A percentile compares a stretch with the other conserved stretches of the same genome.
Evolutionary conservation across 1,139 yeast species (phyloP).

Genomic region (Taphrina deformans): DNA sequence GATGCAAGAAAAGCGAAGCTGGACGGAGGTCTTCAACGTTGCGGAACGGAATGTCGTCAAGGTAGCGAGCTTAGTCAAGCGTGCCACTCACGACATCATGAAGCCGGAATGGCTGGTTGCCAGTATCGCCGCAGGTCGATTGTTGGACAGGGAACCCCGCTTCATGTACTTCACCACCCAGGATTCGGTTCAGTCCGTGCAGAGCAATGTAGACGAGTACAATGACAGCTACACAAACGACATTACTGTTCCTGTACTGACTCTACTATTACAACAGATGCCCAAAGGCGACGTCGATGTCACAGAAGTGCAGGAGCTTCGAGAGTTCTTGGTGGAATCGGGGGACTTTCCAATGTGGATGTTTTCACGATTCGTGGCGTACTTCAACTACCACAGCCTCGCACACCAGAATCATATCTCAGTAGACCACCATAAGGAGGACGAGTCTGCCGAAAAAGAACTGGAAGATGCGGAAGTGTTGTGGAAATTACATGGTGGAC

Average conservation of each 20-base stretch:
- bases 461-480: background rate
- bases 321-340: background rate
- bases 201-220: slow-evolving; percentile 42
- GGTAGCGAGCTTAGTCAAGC: slow-evolving; percentile 50
- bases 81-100: slow-evolving; percentile 58
- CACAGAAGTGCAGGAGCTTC: background rate
- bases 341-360: slow-evolving; percentile 8
- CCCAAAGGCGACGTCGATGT: background rate
- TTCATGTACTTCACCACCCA: slow-evolving; percentile 53
- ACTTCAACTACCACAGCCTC: slow-evolving; percentile 2
- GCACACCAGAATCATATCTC: background rate
- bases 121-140: slow-evolving; percentile 51
- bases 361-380: slow-evolving; percentile 1
- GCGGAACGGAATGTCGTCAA: slow-evolving; percentile 56
- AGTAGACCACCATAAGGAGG: background rate
- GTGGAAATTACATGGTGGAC: slow-evolving; percentile 36
- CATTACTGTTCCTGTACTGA: slow-evolving; percentile 36
- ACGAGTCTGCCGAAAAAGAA: background rate
- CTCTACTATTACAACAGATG: slow-evolving; percentile 31
- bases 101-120: slow-evolving; percentile 73
- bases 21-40: slow-evolving; percentile 45
- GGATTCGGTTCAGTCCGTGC: slow-evolving; percentile 40
- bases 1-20: background rate
- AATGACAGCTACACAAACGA: slow-evolving; percentile 43
- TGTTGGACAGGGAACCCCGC: slow-evolving; percentile 61